Evolutionary conservation across 371 early-diverging fungal species (phyloP).

Genomic region (Mucor piriformis): DNA sequence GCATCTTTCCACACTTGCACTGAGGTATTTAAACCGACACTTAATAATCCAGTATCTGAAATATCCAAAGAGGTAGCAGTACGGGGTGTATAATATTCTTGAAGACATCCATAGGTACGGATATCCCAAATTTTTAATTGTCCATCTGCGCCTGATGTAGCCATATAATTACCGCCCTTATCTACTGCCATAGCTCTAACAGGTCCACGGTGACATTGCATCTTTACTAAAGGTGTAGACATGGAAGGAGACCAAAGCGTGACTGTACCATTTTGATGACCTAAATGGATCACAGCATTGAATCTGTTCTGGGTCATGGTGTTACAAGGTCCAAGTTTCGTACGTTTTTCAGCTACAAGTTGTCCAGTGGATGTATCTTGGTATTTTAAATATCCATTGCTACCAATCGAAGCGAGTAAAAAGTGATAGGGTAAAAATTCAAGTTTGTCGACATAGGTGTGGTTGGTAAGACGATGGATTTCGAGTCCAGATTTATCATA

Average conservation of each 20-base stretch:
- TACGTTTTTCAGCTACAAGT: conserved; percentile 81
- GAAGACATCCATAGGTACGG: conserved; percentile 81
- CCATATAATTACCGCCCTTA: conserved; percentile 88
- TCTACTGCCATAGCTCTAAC: conserved; percentile 90
- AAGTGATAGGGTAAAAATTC: conserved; percentile 98
- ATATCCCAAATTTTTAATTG: conserved; percentile 97
- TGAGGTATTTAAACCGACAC: conserved; percentile 80
- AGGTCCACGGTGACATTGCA: conserved; percentile 92
- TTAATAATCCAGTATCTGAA: conserved; percentile 87
- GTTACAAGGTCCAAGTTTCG: conserved; percentile 79
- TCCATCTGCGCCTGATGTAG: conserved; percentile 91
- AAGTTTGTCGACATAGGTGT: conserved; percentile 79
- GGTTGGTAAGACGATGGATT: conserved; percentile 89
- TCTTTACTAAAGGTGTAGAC: conserved; percentile 87
- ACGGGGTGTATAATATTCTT: conserved; percentile 78
- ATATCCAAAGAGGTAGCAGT: conserved; percentile 80
- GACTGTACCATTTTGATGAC: conserved; percentile 93
- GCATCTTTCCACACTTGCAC: conserved; percentile 91
- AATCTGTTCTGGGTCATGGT: conserved; percentile 91
- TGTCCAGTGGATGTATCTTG: conserved; percentile 97
- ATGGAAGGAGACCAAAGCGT: conserved; percentile 94
- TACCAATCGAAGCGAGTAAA: conserved; percentile 85
- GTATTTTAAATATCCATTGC: conserved; percentile 87
- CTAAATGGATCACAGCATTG: conserved; percentile 94
- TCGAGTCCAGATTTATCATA: conserved; percentile 96